Base-by-base conservation (phyloP, 2,329 filamentous ascomycete genomes). In the Curvularia hawaiiensis region DNA sequence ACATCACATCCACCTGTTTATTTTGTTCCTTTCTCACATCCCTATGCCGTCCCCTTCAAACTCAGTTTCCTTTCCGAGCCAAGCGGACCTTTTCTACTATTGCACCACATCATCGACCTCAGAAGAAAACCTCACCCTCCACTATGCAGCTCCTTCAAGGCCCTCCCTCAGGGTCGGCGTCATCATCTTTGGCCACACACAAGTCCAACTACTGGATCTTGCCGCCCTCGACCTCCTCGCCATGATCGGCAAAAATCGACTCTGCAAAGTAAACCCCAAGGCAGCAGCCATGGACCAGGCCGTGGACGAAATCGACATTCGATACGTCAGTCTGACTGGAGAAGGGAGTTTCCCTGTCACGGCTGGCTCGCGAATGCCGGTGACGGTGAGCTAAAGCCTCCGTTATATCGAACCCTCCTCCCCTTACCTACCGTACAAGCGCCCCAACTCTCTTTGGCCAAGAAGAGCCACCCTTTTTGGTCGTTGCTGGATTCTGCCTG, bases 291-390 rank as follows among this genome's bases (percentile, higher is more conserved):
- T 72, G 5, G 67, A 75, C 16, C 61, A 74, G 50, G 68, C 70
- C 24, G 64, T 76, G 41, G 73, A 75, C 53, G 73, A 75, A 50
- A 57, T 76, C 33, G 73, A 76, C 56, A 71, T 76, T 60, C 71
- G 71, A 52, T 76, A 74, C 62, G 67, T 76, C 63, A 75, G 64
- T 59, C 67, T 72, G 68, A 75, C 63, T 53, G 73, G 74, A 63
- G 70, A 73, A 56, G 72, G 73, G 43, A 71, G 71, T 41, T 75
- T 74, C 61, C 60, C 70, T 54, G 62, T 75, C 64, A 74, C 73
- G 50, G 71, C 70, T 63, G 70, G 70, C 56, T 64, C 68, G 52
- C 69, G 73, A 49, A 74, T 76, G 63, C 71, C 72, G 62, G 70
- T 74, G 58, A 75, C 74, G 71, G 74, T 76, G 69, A 75, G 71